Evolutionary conservation across 768 basidiomycete species (phyloP).

Genomic region (Flagelloscypha sp.): DNA sequence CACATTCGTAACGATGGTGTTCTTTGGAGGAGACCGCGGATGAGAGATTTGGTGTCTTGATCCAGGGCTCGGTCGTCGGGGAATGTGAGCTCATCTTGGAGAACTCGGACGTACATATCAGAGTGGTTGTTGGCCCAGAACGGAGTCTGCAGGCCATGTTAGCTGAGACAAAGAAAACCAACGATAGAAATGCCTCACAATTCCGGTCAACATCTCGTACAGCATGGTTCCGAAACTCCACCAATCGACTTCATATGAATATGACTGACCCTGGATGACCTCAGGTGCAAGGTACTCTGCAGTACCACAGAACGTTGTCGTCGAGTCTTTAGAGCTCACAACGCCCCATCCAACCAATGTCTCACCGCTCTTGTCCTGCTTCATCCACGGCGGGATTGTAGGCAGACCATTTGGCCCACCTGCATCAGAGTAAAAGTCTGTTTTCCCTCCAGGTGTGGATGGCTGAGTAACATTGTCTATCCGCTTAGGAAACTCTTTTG

Average conservation of each 20-base stretch:
- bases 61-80: slow-evolving; percentile 90
- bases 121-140: slow-evolving; percentile 91
- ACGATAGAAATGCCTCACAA: slow-evolving; percentile 52
- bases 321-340: slow-evolving; percentile 50
- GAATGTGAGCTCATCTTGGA: slow-evolving; percentile 85
- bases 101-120: slow-evolving; percentile 89
- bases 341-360: slow-evolving; percentile 50
- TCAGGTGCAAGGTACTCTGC: slow-evolving; percentile 96
- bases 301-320: slow-evolving; percentile 90
- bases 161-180: slow-evolving; percentile 8
- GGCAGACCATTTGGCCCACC: slow-evolving; percentile 26
- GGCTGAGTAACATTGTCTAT: slow-evolving; percentile 38
- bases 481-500: slow-evolving; percentile 78
- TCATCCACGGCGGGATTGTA: slow-evolving; percentile 73
- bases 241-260: slow-evolving; percentile 95
- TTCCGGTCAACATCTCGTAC: slow-evolving; percentile 94
- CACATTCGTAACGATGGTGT: slow-evolving; percentile 86
- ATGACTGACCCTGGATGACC: slow-evolving; percentile 84
- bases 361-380: slow-evolving; percentile 47
- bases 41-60: slow-evolving; percentile 88
- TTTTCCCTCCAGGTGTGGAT: slow-evolving; percentile 45
- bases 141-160: slow-evolving; percentile 53
- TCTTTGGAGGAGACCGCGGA: slow-evolving; percentile 89
- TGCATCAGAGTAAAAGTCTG: slow-evolving; percentile 47
- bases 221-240: slow-evolving; percentile 98